Evolutionary conservation across 352 stramenopile genomes (phyloP).

Genomic region (Aphanomyces cochlioides): DNA sequence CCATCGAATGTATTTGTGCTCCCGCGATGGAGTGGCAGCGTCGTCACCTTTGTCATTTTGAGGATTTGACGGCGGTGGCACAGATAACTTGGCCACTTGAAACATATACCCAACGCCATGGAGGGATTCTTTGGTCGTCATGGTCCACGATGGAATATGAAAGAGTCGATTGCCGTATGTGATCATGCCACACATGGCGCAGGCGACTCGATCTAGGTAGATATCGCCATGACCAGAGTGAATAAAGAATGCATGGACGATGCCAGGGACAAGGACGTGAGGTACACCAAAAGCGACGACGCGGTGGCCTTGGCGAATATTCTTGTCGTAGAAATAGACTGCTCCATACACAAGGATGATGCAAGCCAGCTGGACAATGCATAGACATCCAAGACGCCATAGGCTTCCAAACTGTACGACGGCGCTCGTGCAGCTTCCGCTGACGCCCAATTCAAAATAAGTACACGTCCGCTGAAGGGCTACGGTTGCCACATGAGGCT

Average conservation of each 20-base stretch:
- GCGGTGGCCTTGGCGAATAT: neutral
- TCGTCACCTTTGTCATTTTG: neutral
- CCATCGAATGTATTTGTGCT: neutral
- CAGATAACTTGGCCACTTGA: slow-evolving; percentile 13
- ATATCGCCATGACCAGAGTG: slow-evolving; percentile 13
- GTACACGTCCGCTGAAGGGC: neutral
- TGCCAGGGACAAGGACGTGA: slow-evolving; percentile 12
- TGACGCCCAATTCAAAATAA: neutral
- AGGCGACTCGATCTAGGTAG: slow-evolving; percentile 10
- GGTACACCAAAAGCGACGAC: neutral
- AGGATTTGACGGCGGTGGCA: neutral
- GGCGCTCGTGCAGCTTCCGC: neutral
- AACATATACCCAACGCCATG: neutral
- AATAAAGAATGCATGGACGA: slow-evolving; percentile 16
- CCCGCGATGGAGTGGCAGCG: neutral
- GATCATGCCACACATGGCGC: slow-evolving; percentile 20
- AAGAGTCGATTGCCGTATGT: slow-evolving; percentile 1
- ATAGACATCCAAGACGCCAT: neutral
- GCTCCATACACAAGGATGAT: neutral
- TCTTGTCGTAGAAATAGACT: neutral
- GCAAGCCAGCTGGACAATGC: neutral
- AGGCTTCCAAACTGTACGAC: neutral
- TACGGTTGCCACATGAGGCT: slow-evolving; percentile 3
- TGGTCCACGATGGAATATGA: slow-evolving; percentile 6
- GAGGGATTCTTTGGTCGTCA: neutral